Base-by-base conservation (phyloP, 2,329 filamentous ascomycete genomes). In the Neonectria neomacrospora region DNA sequence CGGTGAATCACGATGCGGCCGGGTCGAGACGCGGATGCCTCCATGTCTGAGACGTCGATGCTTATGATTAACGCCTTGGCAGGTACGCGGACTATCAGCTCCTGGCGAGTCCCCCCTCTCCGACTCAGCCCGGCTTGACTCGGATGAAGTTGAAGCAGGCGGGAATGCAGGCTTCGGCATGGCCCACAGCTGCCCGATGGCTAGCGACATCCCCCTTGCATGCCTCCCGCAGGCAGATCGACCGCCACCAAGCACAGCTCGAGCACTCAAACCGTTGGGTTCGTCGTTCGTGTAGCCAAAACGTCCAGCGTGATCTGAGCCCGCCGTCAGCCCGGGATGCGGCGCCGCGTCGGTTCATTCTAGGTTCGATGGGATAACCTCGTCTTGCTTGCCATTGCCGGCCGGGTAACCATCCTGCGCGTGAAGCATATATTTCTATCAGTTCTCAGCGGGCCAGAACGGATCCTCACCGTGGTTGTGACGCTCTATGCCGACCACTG, bases 401-500 rank as follows among this genome's bases (percentile, higher is more conserved):
- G n/a, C n/a, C 45, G 47, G 23, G 3, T 6, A 26, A 26, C 23
- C 23, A 26, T 26, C 23, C 23, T 26, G 6, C 54, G 45, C 39
- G 45, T 48, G 23, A 12, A 14, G 9, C 11, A 20, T 39, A 12
- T 30, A 51, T 50, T 44, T 42, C 37, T 45, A 32, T 44, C 28
- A 26, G 47, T n/a, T 30, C 32, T 39, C 44, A 20, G 42, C 34
- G 42, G 51, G 51, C 48, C 58, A 45, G 26, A 23, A 39, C 47
- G 47, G 59, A 54, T 58, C 41, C 41, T 30, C 44, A 44, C 54
- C 58, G 44, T 54, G 42, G 53, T 52, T 41, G 39, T 63, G 47
- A 58, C 60, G 66, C 53, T 70, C 58, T 32, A 34, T 50, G 47
- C 63, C 69, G 63, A 64, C 41, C 54, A 55, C 61, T 59, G 55